Conservation (phyloP, 495 filamentous ascomycete species). For the Talaromyces adpressus region DNA sequence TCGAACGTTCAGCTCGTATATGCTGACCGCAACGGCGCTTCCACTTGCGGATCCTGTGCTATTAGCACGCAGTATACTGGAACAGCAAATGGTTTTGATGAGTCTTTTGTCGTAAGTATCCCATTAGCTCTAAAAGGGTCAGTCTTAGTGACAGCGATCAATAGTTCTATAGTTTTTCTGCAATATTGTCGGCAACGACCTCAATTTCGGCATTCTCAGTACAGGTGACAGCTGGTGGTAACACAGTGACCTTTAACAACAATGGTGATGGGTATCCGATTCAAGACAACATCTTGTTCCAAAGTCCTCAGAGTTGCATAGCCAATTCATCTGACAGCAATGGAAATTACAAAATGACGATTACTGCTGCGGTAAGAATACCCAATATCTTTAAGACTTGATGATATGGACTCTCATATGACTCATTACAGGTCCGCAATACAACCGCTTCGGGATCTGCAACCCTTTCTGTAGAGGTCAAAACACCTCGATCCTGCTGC, state of each 20-base stretch:
- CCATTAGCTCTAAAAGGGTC: not conserved
- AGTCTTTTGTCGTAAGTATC: conserved; percentile 45
- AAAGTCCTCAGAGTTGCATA: conserved; percentile 29
- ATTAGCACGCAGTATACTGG: conserved; percentile 38
- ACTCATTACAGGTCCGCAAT: conserved; percentile 37
- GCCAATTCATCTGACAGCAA: conserved; percentile 10
- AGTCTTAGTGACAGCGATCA: not conserved
- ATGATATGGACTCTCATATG: conserved; percentile 12
- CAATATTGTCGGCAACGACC: conserved; percentile 17
- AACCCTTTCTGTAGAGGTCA: conserved; percentile 40
- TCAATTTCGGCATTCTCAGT: conserved; percentile 35
- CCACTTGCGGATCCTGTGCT: conserved; percentile 27
- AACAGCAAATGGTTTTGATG: conserved; percentile 48
- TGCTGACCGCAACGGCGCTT: conserved; percentile 24
- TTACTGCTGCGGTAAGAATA: conserved; percentile 26
- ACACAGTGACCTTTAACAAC: conserved; percentile 23
- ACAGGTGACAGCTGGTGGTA: conserved; percentile 16
- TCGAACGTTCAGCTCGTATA: conserved; percentile 26
- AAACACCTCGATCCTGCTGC: conserved; percentile 24
- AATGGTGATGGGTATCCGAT: conserved; percentile 29
- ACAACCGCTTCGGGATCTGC: conserved; percentile 35
- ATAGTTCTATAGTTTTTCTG: conserved; percentile 32
- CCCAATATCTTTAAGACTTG: not conserved
- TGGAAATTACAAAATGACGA: conserved; percentile 18
- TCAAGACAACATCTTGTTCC: conserved; percentile 28